Base-by-base conservation (phyloP, 1,139 yeast genomes). In the Suhomyces ambrosiae region DNA sequence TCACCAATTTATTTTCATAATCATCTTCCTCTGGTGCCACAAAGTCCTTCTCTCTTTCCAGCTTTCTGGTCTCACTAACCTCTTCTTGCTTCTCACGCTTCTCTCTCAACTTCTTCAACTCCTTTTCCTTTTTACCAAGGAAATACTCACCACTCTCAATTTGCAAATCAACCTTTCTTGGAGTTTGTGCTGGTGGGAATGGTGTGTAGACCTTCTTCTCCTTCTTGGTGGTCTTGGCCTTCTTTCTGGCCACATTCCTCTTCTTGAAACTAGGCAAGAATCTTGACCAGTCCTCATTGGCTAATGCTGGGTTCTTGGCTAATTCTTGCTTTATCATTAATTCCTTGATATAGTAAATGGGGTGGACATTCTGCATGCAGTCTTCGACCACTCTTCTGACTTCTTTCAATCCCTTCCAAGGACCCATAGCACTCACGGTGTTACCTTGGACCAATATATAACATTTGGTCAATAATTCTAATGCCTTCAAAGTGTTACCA, bases 141-240 rank as follows among this genome's bases (percentile, higher is more conserved):
- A 92, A 92, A 70, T 88, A 92, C 63, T 94, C 98, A 79, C 99
- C 99, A 71, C 95, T 83, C 67, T 92, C 98, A 65, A 94, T 89
- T 68, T 90, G 95, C 60, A 90, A 71, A 79, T 94, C 99, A 64
- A 94, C 75, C 86, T 92, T 90, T 74, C 98, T 84, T 58, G 97
- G 98, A 51, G 80, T 79, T 67, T 88, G 99, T 41, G 88, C 87
- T 50, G 98, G 98, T 66, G 99, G 99, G 89, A 94, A 94, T 58
- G 98, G 98, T 22, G 98, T 92, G 77, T 92, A 92, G 3, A 80
- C 83, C 67, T 82, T 88, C 86, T 86, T 86, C 62, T 84, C 86
- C 53, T 68, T 66, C 46, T 63, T 65, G 47, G 70, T 64, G 61
- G 76, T 77, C 70, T 79, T 82, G 47, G 92, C 86, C 73, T 82